Base-by-base conservation (phyloP, 139 green algal species). In the Chlorella ohadii region DNA sequence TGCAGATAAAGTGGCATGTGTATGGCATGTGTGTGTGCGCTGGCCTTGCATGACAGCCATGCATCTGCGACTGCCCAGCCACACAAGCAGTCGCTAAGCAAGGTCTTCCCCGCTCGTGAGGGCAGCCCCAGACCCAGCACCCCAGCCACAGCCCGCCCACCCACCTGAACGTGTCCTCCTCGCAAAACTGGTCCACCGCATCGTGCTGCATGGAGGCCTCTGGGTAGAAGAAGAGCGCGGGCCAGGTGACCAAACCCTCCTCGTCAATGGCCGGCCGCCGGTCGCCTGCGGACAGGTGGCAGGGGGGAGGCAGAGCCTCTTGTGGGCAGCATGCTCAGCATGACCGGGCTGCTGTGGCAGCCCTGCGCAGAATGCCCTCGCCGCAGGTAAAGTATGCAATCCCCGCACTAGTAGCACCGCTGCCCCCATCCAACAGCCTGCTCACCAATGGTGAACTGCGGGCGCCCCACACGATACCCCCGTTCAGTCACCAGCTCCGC, bases 151-250 rank as follows among this genome's bases (percentile, higher is more conserved):
- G n/a, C n/a, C n/a, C n/a, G n/a, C n/a, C n/a, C 1, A 2, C 57
- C 27, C 66, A 81, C 68, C 47, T 76, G 41, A 98, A 72, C 0
- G 70, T 81, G 84, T 98, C 92, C 12, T 87, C 79, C 84, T 99
- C 96, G 19, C 67, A 73, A 20, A 94, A 92, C 56, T 95, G 94
- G 82, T 99, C 89, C 31, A 99, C 89, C 36, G 93, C 81, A 71
- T 99, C 96, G 59, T 87, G 93, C 84, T 94, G 87, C 90, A 94
- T 94, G 51, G 71, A 85, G 36, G 84, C 87, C 84, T 99, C 95
- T 0, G 94, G 93, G 86, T 99, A 99, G 64, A 98, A 87, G 67
- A 99, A 90, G 81, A 99, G 61, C 64, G 96, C 91, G 0, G 96
- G 96, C 94, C 94, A 99, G 79, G 93, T 90, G 73, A 98, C 56